A percentile compares a stretch with the other conserved stretches of the same genome.
Conservation (phyloP, 768 basidiomycete species). For the Russula earlei region DNA sequence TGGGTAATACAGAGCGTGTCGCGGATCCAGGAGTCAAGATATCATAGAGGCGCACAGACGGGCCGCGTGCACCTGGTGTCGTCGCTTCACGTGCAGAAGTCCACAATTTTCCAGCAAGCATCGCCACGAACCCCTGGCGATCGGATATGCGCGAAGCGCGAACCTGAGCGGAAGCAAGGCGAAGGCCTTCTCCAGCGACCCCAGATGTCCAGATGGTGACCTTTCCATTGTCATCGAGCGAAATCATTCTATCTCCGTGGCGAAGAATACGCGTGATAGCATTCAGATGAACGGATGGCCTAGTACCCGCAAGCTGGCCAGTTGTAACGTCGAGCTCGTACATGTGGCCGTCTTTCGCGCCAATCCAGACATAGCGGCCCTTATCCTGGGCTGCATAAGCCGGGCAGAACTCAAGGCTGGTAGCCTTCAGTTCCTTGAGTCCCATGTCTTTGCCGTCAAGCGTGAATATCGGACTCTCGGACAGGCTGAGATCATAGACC, state of each 20-base stretch:
- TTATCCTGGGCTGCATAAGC: conserved; percentile 35
- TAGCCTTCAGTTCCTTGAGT: conserved; percentile 59
- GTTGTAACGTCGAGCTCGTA: conserved; percentile 70
- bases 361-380: conserved; percentile 70
- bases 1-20: conserved; percentile 47
- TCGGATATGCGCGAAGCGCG: conserved; percentile 64
- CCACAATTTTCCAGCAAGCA: conserved; percentile 77
- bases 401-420: conserved; percentile 70
- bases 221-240: conserved; percentile 82
- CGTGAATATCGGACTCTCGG: conserved; percentile 36
- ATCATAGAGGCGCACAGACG: conserved; percentile 78
- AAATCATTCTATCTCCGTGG: conserved; percentile 60
- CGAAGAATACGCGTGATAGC: conserved; percentile 67
- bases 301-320: conserved; percentile 47
- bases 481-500: conserved; percentile 47
- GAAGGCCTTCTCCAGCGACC: conserved; percentile 25
- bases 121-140: conserved; percentile 68
- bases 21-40: conserved; percentile 49
- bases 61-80: conserved; percentile 34
- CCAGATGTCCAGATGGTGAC: conserved; percentile 59
- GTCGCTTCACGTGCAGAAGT: conserved; percentile 53
- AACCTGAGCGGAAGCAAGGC: conserved; percentile 39
- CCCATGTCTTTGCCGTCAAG: conserved; percentile 57
- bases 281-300: conserved; percentile 53
- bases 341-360: conserved; percentile 84